Evolutionary conservation across 495 filamentous ascomycete genomes (phyloP), one percentile per base, ranked within the genome.

Genomic region (Aspergillus bertholletiae): DNA sequence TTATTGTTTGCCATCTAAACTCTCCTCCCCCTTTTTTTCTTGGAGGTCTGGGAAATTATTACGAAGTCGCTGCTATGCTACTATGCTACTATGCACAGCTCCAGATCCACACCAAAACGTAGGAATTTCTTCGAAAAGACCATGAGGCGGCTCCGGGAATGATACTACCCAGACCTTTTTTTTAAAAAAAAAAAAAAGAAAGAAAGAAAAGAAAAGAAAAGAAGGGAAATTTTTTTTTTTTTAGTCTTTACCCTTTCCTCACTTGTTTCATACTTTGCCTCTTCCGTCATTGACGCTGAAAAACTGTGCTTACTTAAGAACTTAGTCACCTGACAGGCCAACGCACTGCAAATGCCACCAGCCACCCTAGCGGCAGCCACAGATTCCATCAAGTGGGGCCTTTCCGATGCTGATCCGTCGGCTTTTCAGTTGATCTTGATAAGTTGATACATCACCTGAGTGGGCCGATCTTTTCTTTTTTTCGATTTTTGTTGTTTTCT

Each of bases 251-350:
- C 24, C 34, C 43, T 52, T 24, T 40, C 54, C 35, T 47, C 18
- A 1, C 17, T 40, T 23, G 6, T 48, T 30, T 41, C 37, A 35
- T n/a, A 17, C 28, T 65, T 71, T 57, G 60, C 68, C 68, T 63
- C 70, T 73, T 71, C 64, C 70, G 70, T 73, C 70, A 71, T 72
- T 35, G 37, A 43, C 51, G 41, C 35, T 47, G 27, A 30, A 26
- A 35, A 51, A 45, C 46, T 24, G 46, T 8, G 55, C 50, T 54
- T 55, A 59, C 17, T 11, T 61, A 57, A 61, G 32, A 27, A 18
- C 15, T 54, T 15, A 35, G 27, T 37, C 40, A 24, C 27, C 9
- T 3, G n/a, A 17, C 24, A 7, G 41, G 18, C 32, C 49, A 40
- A 58, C 37, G 37, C 51, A 41, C 43, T 39, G 28, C 40, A 53